Base-by-base conservation (phyloP, 495 filamentous ascomycete species). In the Lasiosphaeria hispida region DNA sequence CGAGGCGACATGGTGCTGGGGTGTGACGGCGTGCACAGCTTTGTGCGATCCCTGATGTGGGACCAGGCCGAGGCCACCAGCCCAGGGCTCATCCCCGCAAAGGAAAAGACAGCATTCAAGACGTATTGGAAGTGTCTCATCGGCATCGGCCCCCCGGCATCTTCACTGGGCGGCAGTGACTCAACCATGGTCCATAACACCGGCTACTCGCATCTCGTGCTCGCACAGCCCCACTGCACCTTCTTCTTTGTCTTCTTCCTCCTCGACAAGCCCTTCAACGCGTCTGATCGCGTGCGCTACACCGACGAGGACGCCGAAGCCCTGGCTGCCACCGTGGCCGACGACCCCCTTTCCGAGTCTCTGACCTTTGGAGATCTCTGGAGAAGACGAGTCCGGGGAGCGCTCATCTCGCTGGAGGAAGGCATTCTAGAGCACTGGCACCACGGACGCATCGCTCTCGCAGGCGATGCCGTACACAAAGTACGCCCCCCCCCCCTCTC, bases 291-390 rank as follows among this genome's bases (percentile, higher is more conserved):
- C 13, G 13, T n/a, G 6, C 57, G 38, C 1, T 76, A 66, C 45
- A 71, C 63, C 1, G 55, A 59, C 6, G 39, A 69, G n/a, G 69
- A 75, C 11, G 57, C 43, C 11, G 68, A 68, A 23, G 56, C 9
- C 9, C 30, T 59, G 18, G 65, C 63, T 6, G 36, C 18, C 7
- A 48, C 13, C 3, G 41, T 71, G 7, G 34, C 49, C 9, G 42
- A 71, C 48, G 66, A 68, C 41, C 42, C 64, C 4, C 18, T 75
- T 1, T 53, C 54, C 34, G 64, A 62, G 8, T 14, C 53, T 2
- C 9, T 71, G 2, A 63, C 60, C 1, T 72, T 77, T 34, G 63
- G 61, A 7, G 69, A 75, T 14, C 11, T 75, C 7, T 75, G 72
- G 61, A 49, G 55, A 10, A 56, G 59, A 5, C 57, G 34, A 3